Evolutionary conservation across 345 rosid species (phyloP).

Genomic region (Schrenkiella parvula): DNA sequence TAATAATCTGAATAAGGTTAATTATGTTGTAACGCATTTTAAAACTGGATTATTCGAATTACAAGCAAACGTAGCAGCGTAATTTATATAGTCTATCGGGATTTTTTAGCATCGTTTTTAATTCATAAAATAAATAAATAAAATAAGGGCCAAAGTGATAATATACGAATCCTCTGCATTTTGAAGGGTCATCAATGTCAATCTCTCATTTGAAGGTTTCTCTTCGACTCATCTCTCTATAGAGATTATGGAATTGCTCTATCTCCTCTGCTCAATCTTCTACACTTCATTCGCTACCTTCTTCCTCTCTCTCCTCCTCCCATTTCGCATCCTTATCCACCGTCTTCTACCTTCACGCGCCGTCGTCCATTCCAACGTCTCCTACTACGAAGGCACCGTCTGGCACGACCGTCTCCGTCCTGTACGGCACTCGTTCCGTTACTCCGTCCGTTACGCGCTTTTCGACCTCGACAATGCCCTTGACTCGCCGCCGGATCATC

Average conservation of each 20-base stretch:
- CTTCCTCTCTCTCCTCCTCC: conserved; percentile 45
- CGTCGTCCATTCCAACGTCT: conserved; percentile 15
- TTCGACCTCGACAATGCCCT: conserved; percentile 56
- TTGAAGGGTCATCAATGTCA: not conserved
- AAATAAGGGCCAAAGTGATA: not conserved
- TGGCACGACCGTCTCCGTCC: conserved; percentile 92
- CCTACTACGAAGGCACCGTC: conserved; percentile 70
- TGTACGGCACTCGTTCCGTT: conserved; percentile 60
- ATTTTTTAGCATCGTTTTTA: too few species aligned
- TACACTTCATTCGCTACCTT: conserved; percentile 39
- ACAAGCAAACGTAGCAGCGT: not conserved
- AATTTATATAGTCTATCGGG: too few species aligned
- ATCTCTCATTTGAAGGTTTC: not conserved
- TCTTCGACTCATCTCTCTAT: not conserved
- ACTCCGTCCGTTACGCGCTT: conserved; percentile 74
- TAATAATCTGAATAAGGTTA: too few species aligned
- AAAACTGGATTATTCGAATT: not conserved
- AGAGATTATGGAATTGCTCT: conserved; percentile 42
- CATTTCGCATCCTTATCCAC: conserved; percentile 34
- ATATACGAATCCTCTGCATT: not conserved
- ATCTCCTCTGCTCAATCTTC: conserved; percentile 45
- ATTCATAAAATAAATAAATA: too few species aligned
- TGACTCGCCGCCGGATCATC: conserved; percentile 50
- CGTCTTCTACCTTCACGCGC: conserved; percentile 24
- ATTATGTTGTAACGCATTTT: not conserved